Base-by-base conservation (phyloP, 768 basidiomycete genomes). In the Serendipita sp. region DNA sequence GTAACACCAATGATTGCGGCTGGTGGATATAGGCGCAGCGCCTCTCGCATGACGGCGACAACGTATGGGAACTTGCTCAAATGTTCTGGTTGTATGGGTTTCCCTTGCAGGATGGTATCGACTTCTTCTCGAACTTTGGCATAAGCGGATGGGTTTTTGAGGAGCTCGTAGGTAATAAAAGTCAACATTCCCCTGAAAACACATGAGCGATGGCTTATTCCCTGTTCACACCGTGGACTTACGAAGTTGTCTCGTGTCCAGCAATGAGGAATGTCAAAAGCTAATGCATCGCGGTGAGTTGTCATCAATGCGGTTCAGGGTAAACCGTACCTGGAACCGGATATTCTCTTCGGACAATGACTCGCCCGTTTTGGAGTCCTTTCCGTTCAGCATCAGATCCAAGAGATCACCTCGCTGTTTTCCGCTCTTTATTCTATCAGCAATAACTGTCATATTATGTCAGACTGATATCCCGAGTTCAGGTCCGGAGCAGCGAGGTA, bases 251-350 rank as follows among this genome's bases (percentile, higher is more conserved):
- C 64, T 76, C 76, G 63, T 77, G 76, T 3, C 76, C 80, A 4
- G 80, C 80, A 46, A 80, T 77, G 15, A 81, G 70, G 74, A 81
- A 81, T 1, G 80, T 81, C 15, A 78, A 68, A 3, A 80, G 72
- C 77, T 78, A 31, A 29, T 11, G 16, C n/a, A 2, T 27, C 8
- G 10, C 16, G 34, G 10, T 60, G 2, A 60, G 55, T 53, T 53
- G 16, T 11, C 13, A n/a, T 37, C 44, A 50, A n/a, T 18, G 48
- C 8, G 1, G 40, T 40, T 40, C 13, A 6, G 5, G 29, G n/a
- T 1, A 8, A 50, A n/a, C 66, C 74, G 15, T 62, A 76, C 75
- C 69, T 81, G 80, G 64, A 74, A 66, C 3, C 73, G 68, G 34
- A 81, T 80, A 29, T 73, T 76, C 62, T 77, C 73, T 50, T 77